phyloP scores from a whole-genome alignment of 2,329 filamentous ascomycete genomes.

The Penicillium vulpinum region DNA sequence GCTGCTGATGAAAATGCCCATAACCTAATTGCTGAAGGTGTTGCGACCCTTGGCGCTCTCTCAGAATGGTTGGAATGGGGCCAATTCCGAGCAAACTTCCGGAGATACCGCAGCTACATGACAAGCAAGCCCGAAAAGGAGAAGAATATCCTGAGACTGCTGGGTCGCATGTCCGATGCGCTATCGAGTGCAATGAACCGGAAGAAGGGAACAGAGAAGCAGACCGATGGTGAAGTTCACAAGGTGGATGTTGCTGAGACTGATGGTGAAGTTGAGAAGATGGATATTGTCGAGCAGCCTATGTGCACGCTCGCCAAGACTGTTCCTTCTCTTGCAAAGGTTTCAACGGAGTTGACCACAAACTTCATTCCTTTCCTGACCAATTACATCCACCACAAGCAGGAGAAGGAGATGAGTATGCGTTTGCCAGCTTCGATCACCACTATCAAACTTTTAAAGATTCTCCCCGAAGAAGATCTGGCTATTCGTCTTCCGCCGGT shows the following conservation, averaged over 20 bases:
- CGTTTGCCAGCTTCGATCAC: conserved; percentile 88
- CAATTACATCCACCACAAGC: conserved; percentile 88
- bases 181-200: conserved; percentile 58
- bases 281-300: conserved; percentile 27
- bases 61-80: conserved; percentile 81
- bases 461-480: conserved; percentile 73
- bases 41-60: conserved; percentile 74
- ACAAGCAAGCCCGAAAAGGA: conserved; percentile 77
- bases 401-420: conserved; percentile 89
- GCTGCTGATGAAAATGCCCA: conserved; percentile 75
- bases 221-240: conserved; percentile 28
- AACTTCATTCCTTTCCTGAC: conserved; percentile 76
- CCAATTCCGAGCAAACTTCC: conserved; percentile 81
- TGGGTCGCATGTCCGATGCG: conserved; percentile 79
- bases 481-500: conserved; percentile 75
- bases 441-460: conserved; percentile 79
- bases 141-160: conserved; percentile 79
- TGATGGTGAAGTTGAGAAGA: conserved; percentile 29
- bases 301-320: conserved; percentile 60
- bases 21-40: conserved; percentile 81
- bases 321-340: conserved; percentile 65
- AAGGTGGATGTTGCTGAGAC: conserved; percentile 28
- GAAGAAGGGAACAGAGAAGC: conserved; percentile 19
- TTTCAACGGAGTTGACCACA: conserved; percentile 69
- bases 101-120: conserved; percentile 80